phyloP scores from a whole-genome alignment of 768 basidiomycete genomes.

The Pisolithus orientalis region DNA sequence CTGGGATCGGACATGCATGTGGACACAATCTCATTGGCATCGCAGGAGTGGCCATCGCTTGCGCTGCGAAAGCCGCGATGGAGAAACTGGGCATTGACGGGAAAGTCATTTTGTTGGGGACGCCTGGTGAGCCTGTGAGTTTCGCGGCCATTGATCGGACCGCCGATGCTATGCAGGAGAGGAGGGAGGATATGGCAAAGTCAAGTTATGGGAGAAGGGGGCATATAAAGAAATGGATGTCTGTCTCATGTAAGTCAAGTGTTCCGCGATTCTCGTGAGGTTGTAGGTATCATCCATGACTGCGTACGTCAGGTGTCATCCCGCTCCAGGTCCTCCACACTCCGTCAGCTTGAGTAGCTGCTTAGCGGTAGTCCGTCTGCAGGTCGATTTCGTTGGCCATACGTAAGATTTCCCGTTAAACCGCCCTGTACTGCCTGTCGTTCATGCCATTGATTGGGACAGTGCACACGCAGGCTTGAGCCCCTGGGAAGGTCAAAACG shows the following conservation, averaged over 20 bases:
- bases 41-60: constrained; percentile 63
- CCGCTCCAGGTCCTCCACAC: constrained; percentile 68
- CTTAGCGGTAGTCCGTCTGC: constrained; percentile 55
- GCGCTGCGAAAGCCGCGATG: constrained; percentile 60
- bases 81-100: constrained; percentile 58
- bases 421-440: neutral
- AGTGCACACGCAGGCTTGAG: constrained; percentile 76
- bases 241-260: constrained; percentile 57
- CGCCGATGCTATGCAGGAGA: constrained; percentile 44
- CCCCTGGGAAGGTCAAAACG: constrained; percentile 82
- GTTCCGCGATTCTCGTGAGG: neutral
- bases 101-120: constrained; percentile 67
- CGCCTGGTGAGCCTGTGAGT: constrained; percentile 48
- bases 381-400: constrained; percentile 66
- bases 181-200: constrained; percentile 73
- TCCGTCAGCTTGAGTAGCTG: constrained; percentile 60
- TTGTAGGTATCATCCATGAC: neutral
- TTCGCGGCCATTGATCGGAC: neutral
- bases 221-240: constrained; percentile 73
- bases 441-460: neutral
- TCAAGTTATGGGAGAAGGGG: constrained; percentile 58
- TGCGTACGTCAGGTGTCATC: constrained; percentile 57
- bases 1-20: constrained; percentile 63
- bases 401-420: constrained; percentile 39
- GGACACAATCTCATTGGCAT: constrained; percentile 84